Conservation (phyloP, 176 grass and related monocot genomes). For the Carex scoparia region DNA sequence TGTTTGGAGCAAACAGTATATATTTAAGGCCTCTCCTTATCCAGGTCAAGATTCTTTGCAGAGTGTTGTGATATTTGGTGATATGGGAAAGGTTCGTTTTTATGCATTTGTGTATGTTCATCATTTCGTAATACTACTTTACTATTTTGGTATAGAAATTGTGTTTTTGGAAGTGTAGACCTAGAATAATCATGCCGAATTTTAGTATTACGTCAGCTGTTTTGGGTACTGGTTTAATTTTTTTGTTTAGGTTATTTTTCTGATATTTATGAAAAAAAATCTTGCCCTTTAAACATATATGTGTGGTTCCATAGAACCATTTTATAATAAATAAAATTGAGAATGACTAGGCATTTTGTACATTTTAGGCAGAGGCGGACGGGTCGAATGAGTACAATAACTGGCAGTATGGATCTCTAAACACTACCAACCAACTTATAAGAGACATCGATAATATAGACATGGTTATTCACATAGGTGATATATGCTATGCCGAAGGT, state of each 20-base stretch:
- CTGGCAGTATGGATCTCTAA: conserved; percentile 67
- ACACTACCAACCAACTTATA: conserved; percentile 67
- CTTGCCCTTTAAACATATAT: not conserved
- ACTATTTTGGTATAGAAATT: not conserved
- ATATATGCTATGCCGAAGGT: conserved; percentile 70
- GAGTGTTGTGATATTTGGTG: conserved; percentile 76
- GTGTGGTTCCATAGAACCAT: not conserved
- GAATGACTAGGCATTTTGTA: not conserved
- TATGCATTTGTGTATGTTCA: not conserved
- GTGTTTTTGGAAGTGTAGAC: not conserved
- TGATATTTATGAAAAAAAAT: not conserved
- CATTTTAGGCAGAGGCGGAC: conserved; percentile 63
- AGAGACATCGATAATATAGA: conserved; percentile 69
- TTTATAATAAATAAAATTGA: not conserved
- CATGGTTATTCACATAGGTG: conserved; percentile 80
- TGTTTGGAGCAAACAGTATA: conserved; percentile 67
- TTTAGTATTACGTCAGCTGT: not conserved
- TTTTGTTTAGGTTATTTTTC: not conserved
- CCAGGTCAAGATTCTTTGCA: conserved; percentile 82
- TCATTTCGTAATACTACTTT: not conserved
- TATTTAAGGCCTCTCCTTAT: conserved; percentile 77
- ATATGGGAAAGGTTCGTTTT: conserved; percentile 80
- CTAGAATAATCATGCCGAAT: not conserved
- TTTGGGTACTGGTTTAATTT: not conserved
- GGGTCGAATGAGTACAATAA: conserved; percentile 81